These are phyloP conservation scores for Agrocybe praecox DNA, from an alignment of 768 basidiomycete species.

Conservation along the genomic window DNA sequence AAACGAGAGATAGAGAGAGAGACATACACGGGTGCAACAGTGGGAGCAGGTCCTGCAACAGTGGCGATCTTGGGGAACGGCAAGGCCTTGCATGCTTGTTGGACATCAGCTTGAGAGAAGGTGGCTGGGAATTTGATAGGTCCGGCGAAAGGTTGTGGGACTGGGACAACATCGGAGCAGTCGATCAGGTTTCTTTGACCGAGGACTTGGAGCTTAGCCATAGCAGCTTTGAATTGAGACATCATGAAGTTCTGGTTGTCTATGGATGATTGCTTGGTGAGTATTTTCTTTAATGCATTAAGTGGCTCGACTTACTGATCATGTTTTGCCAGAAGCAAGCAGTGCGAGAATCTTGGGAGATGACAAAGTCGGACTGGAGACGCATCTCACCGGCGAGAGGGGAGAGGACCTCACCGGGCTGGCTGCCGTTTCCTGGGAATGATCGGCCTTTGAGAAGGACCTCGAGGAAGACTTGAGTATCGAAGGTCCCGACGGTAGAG, in stretches of 20 bases:
- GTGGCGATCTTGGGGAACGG: constrained; percentile 21
- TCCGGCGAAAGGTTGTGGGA: constrained; percentile 16
- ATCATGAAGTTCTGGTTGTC: constrained; percentile 27
- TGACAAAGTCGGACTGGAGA: constrained; percentile 22
- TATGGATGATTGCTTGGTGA: not conserved
- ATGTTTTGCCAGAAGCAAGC: constrained; percentile 26
- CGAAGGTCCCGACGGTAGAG: too few relatives aligned
- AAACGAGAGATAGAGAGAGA: not conserved
- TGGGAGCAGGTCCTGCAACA: constrained; percentile 22
- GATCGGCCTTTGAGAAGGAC: constrained; percentile 27
- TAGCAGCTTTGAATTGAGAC: constrained; percentile 28
- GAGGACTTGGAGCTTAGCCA: constrained; percentile 35
- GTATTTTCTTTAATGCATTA: not conserved
- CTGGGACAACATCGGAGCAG: constrained; percentile 13
- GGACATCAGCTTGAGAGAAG: constrained; percentile 19
- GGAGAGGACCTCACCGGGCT: constrained; percentile 23
- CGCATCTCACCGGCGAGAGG: constrained; percentile 25
- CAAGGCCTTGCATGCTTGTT: constrained; percentile 12
- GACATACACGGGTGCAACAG: constrained; percentile 14
- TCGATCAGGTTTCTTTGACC: constrained; percentile 24
- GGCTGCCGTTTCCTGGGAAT: constrained; percentile 20
- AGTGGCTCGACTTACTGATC: constrained; percentile 13
- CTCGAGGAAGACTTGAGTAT: constrained; percentile 41
- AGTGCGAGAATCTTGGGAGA: constrained; percentile 24
- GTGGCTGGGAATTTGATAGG: constrained; percentile 25